Evolutionary conservation across 106 monocot species (phyloP).

Genomic region (Acanthochlamys bracteata): DNA sequence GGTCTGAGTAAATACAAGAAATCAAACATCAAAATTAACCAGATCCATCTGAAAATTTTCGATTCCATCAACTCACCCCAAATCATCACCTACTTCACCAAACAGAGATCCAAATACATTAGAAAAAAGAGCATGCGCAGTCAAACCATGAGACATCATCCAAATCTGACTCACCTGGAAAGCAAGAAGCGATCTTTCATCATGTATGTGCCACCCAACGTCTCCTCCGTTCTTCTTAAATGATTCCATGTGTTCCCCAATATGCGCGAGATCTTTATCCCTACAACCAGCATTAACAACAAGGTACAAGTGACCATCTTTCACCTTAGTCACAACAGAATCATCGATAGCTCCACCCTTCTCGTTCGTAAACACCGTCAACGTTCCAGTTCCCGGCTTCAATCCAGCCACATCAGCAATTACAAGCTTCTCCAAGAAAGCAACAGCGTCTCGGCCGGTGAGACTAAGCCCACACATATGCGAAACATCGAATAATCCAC

Average conservation of each 20-base stretch:
- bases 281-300: constrained; percentile 95
- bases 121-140: background rate
- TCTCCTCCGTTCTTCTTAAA: constrained; percentile 76
- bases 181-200: constrained; percentile 86
- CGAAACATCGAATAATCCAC: constrained; percentile 87
- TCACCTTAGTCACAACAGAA: constrained; percentile 83
- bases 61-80: too few species aligned
- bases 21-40: too few species aligned
- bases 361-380: constrained; percentile 96
- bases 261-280: constrained; percentile 89
- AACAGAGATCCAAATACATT: background rate
- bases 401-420: constrained; percentile 76
- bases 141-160: background rate
- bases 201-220: constrained; percentile 80
- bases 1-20: too few species aligned
- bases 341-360: constrained; percentile 89
- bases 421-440: constrained; percentile 78
- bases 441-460: constrained; percentile 43
- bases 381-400: constrained; percentile 61
- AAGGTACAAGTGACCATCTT: constrained; percentile 63
- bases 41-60: too few species aligned
- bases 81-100: background rate
- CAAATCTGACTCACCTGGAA: constrained; percentile 49
- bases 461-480: constrained; percentile 99
- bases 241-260: constrained; percentile 79